Base-by-base conservation (phyloP, 2,329 filamentous ascomycete species). In the Trichoderma aggressivum region DNA sequence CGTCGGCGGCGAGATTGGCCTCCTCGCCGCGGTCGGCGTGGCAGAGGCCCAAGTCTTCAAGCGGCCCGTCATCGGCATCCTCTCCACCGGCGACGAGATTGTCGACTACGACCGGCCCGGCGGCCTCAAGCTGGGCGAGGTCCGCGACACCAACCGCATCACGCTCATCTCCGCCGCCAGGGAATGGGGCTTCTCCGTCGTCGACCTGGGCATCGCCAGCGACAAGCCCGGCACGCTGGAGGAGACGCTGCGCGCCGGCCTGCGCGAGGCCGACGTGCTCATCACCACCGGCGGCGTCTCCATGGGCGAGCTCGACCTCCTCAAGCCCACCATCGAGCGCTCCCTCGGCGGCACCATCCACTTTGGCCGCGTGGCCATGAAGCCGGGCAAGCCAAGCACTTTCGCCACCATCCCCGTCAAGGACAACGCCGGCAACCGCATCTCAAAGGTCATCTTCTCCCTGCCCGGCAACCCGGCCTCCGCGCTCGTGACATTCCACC, bases 351-450 rank as follows among this genome's bases (percentile, higher is more conserved):
- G 96, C 8, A 96, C 91, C 0, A 97, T 99, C 75, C 96, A 98
- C 81, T 99, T 99, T 76, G 96, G 96, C 28, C 91, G 96, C 3
- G 96, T 99, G 3, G 89, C 91, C 69, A 98, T 99, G 96, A 99
- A 99, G 84, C 96, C 96, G 0, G 96, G 96, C 5, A 99, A 98
- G 81, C 96, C 96, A 2, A 98, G 94, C 0, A 99, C 96, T 0
- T 99, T 99, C 80, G 96, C 96, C 3, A 98, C 94, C 0, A 87
- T 98, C 0, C 90, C 93, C 1, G 84, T 87, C 50, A 90, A 90
- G 80, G 84, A 88, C 72, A 87, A 87, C 73, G 78, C 77, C 2
- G 88, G 90, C 24, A 83, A 87, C 53, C 86, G 90, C 59, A 81
- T 89, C 28, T 83, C 83, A 1, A 94, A 92, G 78, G 86, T 91